Base-by-base conservation (phyloP, 768 basidiomycete species). In the Calocybe gangraenosa region DNA sequence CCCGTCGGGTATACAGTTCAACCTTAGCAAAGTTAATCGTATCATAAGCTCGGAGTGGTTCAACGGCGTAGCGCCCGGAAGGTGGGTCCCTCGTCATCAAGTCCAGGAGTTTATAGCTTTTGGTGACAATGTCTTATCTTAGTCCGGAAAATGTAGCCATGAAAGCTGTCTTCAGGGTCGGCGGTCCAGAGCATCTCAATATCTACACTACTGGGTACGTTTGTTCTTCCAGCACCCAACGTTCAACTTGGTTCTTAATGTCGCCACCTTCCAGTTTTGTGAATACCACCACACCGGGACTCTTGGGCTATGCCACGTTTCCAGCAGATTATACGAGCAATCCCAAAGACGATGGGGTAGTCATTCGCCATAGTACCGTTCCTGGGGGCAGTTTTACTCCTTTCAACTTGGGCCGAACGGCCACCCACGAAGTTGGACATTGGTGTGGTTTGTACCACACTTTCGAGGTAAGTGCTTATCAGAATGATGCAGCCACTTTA, bases 221-320 rank as follows among this genome's bases (percentile, higher is more conserved):
- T 8, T 28, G 31, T 5, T 28, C 11, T 11, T 11, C 25, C 11
- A 11, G 6, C 11, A 28, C 5, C 5, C 42, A 1, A 33, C 37
- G 18, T 46, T 55, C 10, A 43, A 42, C 41, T 42, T 54, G 25
- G 18, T 8, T 36, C 46, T 31, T n/a, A 48, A 47, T 42, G 17
- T 32, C 40, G 15, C 39, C 48, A 55, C 52, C 49, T 45, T 58
- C 58, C 47, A 53, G 54, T 2, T 53, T 53, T 34, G 42, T 50
- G 11, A 47, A 42, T 3, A 48, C 43, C 33, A 56, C 58, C 2
- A 52, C 58, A 20, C 49, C 60, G 19, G 67, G 68, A 14, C 63
- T 73, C n/a, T 66, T 78, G 10, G 75, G 76, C 4, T 78, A 76
- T 53, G 57, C 73, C 7, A 74, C 75, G 8, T 71, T 77, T 54